Evolutionary conservation across 768 basidiomycete genomes (phyloP).

Genomic region (Collybiopsis confluens): DNA sequence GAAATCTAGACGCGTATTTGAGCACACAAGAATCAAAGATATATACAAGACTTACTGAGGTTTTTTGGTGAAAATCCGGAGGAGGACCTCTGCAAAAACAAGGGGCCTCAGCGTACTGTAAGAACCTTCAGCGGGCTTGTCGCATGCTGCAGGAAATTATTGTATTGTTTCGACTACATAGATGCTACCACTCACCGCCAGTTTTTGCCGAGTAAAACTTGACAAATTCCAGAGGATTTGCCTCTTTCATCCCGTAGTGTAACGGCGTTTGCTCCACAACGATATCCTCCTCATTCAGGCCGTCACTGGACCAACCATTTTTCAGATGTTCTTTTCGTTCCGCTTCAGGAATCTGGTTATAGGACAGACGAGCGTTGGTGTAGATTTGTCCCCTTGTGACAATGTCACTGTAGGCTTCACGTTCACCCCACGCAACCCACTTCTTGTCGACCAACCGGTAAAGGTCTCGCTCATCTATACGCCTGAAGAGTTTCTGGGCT

Average conservation of each 20-base stretch:
- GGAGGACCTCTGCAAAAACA: constrained; percentile 63
- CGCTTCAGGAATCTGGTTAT: constrained; percentile 11
- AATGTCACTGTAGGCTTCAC: constrained; percentile 28
- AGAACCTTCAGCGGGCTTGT: constrained; percentile 45
- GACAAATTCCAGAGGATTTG: constrained; percentile 65
- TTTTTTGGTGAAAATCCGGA: constrained; percentile 72
- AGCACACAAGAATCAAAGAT: background rate
- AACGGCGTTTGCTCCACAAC: constrained; percentile 61
- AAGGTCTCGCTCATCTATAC: constrained; percentile 59
- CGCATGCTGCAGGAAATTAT: constrained; percentile 30
- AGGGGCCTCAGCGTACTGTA: constrained; percentile 63
- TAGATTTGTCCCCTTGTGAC: constrained; percentile 44
- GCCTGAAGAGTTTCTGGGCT: constrained; percentile 57
- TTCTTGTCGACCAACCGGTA: constrained; percentile 71
- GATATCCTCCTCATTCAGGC: constrained; percentile 45
- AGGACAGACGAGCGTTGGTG: constrained; percentile 28
- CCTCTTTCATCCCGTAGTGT: constrained; percentile 74
- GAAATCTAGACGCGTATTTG: constrained; percentile 30
- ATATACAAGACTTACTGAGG: constrained; percentile 23
- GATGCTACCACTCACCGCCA: constrained; percentile 39
- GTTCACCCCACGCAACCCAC: constrained; percentile 36
- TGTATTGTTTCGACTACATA: background rate
- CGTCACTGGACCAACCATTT: constrained; percentile 19
- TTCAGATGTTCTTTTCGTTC: constrained; percentile 16
- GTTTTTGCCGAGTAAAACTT: constrained; percentile 72